Percentiles rank a stretch among this genome's conserved stretches.
These are phyloP conservation scores for Monosporascus sp. DNA, from an alignment of 2,329 filamentous ascomycete genomes.

Conservation along the genomic window DNA sequence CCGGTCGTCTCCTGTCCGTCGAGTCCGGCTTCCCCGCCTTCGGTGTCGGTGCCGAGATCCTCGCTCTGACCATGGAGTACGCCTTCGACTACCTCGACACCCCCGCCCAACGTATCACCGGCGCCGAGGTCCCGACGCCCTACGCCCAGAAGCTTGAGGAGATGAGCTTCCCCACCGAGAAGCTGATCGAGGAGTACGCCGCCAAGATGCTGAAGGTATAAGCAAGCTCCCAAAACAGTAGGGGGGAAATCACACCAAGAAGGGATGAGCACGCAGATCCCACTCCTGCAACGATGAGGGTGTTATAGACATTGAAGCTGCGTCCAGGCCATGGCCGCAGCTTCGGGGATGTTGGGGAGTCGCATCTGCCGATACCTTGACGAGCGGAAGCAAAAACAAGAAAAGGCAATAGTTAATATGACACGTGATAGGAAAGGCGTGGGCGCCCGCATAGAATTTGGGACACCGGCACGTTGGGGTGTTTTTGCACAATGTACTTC, in stretches of 20 bases:
- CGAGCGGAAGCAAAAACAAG: background rate
- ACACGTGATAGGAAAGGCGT: background rate
- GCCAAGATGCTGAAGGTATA: conserved; percentile 69
- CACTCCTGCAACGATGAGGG: too few relatives aligned
- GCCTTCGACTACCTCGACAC: conserved; percentile 96
- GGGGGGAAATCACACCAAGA: background rate
- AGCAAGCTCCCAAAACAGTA: background rate
- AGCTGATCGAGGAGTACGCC: conserved; percentile 80
- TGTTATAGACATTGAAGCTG: too few relatives aligned
- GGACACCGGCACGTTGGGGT: too few relatives aligned
- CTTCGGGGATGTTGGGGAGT: too few relatives aligned
- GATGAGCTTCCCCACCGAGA: conserved; percentile 89
- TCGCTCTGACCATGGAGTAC: conserved; percentile 95
- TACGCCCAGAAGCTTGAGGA: conserved; percentile 91
- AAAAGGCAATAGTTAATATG: background rate
- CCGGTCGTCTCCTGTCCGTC: conserved; percentile 80
- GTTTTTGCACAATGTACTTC: too few relatives aligned
- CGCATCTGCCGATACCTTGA: too few relatives aligned
- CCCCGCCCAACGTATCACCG: conserved; percentile 88
- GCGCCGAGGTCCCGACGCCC: conserved; percentile 94
- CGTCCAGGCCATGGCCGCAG: too few relatives aligned
- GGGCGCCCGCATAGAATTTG: background rate
- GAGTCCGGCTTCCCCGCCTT: conserved; percentile 96
- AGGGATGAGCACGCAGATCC: background rate
- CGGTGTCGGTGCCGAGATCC: conserved; percentile 86